Percentiles rank a stretch among this genome's conserved stretches.
Conservation (phyloP, 345 rosid genomes). For the Sapria himalayana region DNA sequence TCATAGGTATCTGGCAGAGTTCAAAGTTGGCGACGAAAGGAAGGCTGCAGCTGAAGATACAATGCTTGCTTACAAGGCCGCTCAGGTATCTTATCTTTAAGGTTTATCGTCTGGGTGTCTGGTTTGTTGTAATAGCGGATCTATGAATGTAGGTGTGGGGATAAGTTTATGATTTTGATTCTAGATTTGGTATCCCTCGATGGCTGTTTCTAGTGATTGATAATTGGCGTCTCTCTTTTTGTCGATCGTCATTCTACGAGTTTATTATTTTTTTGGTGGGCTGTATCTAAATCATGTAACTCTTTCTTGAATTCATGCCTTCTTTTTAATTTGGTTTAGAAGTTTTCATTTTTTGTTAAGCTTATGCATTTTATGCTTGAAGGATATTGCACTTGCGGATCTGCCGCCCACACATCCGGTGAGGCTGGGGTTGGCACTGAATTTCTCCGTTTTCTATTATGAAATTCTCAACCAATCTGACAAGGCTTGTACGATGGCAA, state of each 20-base stretch:
- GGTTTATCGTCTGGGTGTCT: background rate
- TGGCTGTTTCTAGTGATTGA: too few species aligned
- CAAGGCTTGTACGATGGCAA: constrained; percentile 90
- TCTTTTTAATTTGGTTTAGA: too few species aligned
- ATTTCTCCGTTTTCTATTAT: constrained; percentile 75
- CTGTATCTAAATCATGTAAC: too few species aligned
- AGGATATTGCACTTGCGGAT: constrained; percentile 62
- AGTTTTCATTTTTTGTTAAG: background rate
- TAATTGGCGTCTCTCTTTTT: too few species aligned
- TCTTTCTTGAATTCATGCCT: too few species aligned
- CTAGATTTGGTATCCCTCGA: too few species aligned
- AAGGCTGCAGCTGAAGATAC: constrained; percentile 92
- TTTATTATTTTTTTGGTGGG: too few species aligned
- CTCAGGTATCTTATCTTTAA: constrained; percentile 30
- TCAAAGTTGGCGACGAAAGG: constrained; percentile 69
- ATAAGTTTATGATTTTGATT: background rate
- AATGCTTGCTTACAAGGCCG: constrained; percentile 77
- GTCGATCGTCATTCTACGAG: too few species aligned
- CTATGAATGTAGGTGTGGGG: background rate
- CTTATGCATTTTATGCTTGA: constrained; percentile 1
- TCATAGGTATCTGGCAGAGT: constrained; percentile 84
- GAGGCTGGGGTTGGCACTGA: constrained; percentile 65
- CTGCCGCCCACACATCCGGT: constrained; percentile 88
- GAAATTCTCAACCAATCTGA: constrained; percentile 85
- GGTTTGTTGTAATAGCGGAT: background rate